Conservation (phyloP, 2,329 filamentous ascomycete genomes). For the Penicillium sp. region DNA sequence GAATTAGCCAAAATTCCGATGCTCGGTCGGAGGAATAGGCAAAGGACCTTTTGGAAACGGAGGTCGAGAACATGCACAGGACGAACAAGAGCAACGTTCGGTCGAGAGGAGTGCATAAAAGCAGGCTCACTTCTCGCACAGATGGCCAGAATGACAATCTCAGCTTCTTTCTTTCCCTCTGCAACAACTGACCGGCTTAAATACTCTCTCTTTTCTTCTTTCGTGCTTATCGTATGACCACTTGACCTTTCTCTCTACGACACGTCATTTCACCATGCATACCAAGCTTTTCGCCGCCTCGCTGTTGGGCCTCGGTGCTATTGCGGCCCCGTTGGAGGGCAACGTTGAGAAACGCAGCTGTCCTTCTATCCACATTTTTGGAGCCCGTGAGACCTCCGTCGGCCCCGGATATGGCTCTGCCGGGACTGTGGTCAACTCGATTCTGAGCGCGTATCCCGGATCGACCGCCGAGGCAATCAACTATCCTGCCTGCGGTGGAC, state of each 20-base stretch:
- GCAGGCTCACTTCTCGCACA: too few species aligned
- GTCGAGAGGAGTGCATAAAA: too few species aligned
- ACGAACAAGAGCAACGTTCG: too few species aligned
- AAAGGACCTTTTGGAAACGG: too few species aligned
- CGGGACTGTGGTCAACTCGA: constrained; percentile 46
- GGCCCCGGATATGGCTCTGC: constrained; percentile 48
- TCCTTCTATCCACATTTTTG: constrained; percentile 46
- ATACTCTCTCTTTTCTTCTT: too few species aligned
- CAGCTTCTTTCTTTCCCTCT: too few species aligned
- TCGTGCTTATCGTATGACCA: too few species aligned
- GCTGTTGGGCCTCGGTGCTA: constrained; percentile 4
- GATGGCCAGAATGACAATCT: too few species aligned
- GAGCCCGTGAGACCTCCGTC: constrained; percentile 47
- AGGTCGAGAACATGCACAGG: too few species aligned
- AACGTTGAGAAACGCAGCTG: constrained; percentile 27
- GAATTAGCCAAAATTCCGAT: too few species aligned
- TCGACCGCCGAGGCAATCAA: constrained; percentile 51
- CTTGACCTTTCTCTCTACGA: neutral
- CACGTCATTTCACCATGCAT: neutral
- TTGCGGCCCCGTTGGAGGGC: constrained; percentile 8
- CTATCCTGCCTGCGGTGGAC: constrained; percentile 60
- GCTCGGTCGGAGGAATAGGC: too few species aligned
- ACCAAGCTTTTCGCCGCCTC: constrained; percentile 4
- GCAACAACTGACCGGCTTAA: too few species aligned
- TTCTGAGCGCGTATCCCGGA: constrained; percentile 45